Evolutionary conservation across 495 filamentous ascomycete genomes (phyloP).

Genomic region (Clavariopsis aquatica): DNA sequence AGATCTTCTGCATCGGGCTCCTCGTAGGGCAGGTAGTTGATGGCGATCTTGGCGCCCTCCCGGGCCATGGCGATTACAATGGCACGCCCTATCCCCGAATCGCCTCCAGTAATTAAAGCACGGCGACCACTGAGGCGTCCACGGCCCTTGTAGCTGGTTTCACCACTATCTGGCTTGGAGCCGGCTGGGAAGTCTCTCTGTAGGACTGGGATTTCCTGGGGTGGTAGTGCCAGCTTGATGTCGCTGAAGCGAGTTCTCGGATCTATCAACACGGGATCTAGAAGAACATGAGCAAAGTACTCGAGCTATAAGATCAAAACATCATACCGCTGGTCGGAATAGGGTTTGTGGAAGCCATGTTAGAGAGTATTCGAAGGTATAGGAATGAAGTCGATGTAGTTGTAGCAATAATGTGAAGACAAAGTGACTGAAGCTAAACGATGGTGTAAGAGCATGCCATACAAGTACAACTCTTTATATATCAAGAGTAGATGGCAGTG

Average conservation of each 20-base stretch:
- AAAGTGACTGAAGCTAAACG: too few relatives aligned
- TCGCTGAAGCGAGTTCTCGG: not conserved
- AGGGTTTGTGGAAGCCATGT: not conserved
- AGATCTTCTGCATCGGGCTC: conserved; percentile 75
- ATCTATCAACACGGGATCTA: not conserved
- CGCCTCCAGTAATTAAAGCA: conserved; percentile 75
- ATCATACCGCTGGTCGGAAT: not conserved
- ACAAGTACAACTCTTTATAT: too few relatives aligned
- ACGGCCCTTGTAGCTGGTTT: not conserved
- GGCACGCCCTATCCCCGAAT: conserved; percentile 78
- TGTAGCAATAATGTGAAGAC: not conserved
- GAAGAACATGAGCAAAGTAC: not conserved
- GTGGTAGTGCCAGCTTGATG: not conserved
- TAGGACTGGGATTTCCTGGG: too few relatives aligned
- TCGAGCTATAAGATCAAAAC: not conserved
- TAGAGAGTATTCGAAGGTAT: not conserved
- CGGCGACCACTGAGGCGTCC: not conserved
- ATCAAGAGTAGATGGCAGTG: too few relatives aligned
- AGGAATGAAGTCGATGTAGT: not conserved
- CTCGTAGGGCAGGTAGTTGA: conserved; percentile 73
- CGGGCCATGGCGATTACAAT: conserved; percentile 77
- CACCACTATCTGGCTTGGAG: not conserved
- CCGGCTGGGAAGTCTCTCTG: not conserved
- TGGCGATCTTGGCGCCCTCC: conserved; percentile 75
- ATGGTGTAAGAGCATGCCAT: too few relatives aligned